Conservation (phyloP, 2,329 filamentous ascomycete genomes). For the Ascochyta lentis region DNA sequence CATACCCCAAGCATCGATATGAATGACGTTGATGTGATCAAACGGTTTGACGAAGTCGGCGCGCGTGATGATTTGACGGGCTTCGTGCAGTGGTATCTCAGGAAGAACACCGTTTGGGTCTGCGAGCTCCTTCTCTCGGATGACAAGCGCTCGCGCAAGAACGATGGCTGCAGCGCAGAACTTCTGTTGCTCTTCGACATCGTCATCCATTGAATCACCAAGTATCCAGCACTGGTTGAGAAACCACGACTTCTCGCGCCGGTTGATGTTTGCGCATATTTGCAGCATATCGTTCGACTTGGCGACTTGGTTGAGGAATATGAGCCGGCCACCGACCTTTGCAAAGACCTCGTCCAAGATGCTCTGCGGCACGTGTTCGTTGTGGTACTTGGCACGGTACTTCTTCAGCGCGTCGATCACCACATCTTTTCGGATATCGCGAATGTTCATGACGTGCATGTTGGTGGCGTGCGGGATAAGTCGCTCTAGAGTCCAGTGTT, state of each 20-base stretch:
- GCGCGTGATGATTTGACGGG: constrained; percentile 83
- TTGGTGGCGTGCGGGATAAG: constrained; percentile 89
- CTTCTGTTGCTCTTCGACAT: constrained; percentile 97
- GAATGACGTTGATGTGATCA: constrained; percentile 93
- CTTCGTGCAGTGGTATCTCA: constrained; percentile 60
- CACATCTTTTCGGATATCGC: constrained; percentile 77
- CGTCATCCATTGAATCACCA: constrained; percentile 82
- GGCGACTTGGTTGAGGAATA: constrained; percentile 86
- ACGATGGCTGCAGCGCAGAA: constrained; percentile 95
- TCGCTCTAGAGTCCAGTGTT: constrained; percentile 97
- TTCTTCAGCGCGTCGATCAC: constrained; percentile 76
- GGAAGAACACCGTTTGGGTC: constrained; percentile 74
- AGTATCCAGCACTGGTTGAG: constrained; percentile 80
- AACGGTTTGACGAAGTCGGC: constrained; percentile 91
- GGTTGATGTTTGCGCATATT: constrained; percentile 75
- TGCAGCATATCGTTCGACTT: constrained; percentile 81
- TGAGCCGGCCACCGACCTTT: constrained; percentile 85
- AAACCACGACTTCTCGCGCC: constrained; percentile 77
- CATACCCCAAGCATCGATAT: constrained; percentile 84
- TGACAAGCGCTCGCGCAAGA: constrained; percentile 85
- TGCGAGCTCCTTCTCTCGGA: constrained; percentile 70
- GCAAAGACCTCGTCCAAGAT: constrained; percentile 81
- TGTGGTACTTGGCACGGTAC: constrained; percentile 78
- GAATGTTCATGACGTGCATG: constrained; percentile 87
- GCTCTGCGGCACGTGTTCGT: constrained; percentile 62